Evolutionary conservation across 805 yeast genomes (phyloP).

Genomic region (Ogataea allantospora): DNA sequence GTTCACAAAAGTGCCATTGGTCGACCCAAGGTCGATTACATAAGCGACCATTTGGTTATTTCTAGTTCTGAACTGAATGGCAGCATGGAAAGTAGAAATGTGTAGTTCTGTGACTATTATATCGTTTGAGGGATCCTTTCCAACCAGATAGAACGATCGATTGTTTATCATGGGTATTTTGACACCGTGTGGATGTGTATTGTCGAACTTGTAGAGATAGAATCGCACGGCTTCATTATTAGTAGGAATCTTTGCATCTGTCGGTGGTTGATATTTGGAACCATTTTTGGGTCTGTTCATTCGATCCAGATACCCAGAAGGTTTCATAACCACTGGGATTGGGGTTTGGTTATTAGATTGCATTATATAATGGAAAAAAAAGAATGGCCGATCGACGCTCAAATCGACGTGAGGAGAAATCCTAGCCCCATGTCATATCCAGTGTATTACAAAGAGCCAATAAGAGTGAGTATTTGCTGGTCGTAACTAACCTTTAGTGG

Average conservation of each 20-base stretch:
- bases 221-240: slow-evolving; percentile 10
- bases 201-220: slow-evolving; percentile 21
- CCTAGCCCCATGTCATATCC: slow-evolving; percentile 39
- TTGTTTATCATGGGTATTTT: slow-evolving; percentile 22
- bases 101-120: slow-evolving; percentile 20
- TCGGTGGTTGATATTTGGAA: slow-evolving; percentile 19
- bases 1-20: slow-evolving; percentile 32
- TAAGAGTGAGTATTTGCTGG: slow-evolving; percentile 48
- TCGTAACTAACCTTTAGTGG: slow-evolving; percentile 46
- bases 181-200: slow-evolving; percentile 9
- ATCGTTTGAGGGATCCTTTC: slow-evolving; percentile 24
- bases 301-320: slow-evolving; percentile 19
- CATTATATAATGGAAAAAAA: slow-evolving; percentile 9
- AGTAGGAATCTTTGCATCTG: slow-evolving; percentile 20
- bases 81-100: slow-evolving; percentile 31
- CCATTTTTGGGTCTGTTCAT: slow-evolving; percentile 1
- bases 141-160: slow-evolving; percentile 28
- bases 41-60: slow-evolving; percentile 12
- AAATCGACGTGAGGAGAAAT: slow-evolving; percentile 11
- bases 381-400: background rate
- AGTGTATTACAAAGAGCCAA: slow-evolving; percentile 57
- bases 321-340: slow-evolving; percentile 22
- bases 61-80: slow-evolving; percentile 26
- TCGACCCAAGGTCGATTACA: slow-evolving; percentile 30
- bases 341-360: slow-evolving; percentile 14